Evolutionary conservation across 805 yeast genomes (phyloP).

Genomic region (Metschnikowia chrysomelidarum): DNA sequence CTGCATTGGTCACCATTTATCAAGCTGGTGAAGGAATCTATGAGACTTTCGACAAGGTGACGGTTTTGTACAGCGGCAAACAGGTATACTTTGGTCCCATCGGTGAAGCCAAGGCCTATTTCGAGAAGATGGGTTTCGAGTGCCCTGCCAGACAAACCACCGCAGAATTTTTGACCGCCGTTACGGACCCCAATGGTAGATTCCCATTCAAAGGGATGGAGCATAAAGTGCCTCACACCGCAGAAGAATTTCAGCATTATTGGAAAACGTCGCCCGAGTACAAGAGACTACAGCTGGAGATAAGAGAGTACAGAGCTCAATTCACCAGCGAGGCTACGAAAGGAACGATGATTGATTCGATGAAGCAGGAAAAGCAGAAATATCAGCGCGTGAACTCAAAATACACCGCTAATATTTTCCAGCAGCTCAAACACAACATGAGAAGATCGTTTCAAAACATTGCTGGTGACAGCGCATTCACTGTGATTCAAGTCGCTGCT

Average conservation of each 20-base stretch:
- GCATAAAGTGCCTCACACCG: conserved; percentile 54
- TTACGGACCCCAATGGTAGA: conserved; percentile 67
- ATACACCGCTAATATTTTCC: conserved; percentile 41
- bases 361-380: conserved; percentile 37
- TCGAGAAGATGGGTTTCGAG: conserved; percentile 61
- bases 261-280: conserved; percentile 52
- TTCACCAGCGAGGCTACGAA: conserved; percentile 17
- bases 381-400: conserved; percentile 38
- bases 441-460: conserved; percentile 54
- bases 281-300: conserved; percentile 21
- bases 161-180: conserved; percentile 68
- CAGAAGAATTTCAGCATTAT: conserved; percentile 56
- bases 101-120: conserved; percentile 52
- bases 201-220: conserved; percentile 47
- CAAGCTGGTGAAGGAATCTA: conserved; percentile 32
- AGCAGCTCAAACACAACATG: conserved; percentile 50
- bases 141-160: conserved; percentile 67
- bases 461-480: conserved; percentile 54
- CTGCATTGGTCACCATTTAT: conserved; percentile 21
- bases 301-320: conserved; percentile 15
- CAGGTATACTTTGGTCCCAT: conserved; percentile 68
- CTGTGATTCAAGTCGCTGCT: conserved; percentile 45
- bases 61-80: conserved; percentile 31
- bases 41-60: conserved; percentile 31
- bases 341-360: conserved; percentile 32